A percentile compares a stretch with the other conserved stretches of the same genome.
Conservation (phyloP, 2,329 filamentous ascomycete genomes). For the Fusarium pseudonygamai region DNA sequence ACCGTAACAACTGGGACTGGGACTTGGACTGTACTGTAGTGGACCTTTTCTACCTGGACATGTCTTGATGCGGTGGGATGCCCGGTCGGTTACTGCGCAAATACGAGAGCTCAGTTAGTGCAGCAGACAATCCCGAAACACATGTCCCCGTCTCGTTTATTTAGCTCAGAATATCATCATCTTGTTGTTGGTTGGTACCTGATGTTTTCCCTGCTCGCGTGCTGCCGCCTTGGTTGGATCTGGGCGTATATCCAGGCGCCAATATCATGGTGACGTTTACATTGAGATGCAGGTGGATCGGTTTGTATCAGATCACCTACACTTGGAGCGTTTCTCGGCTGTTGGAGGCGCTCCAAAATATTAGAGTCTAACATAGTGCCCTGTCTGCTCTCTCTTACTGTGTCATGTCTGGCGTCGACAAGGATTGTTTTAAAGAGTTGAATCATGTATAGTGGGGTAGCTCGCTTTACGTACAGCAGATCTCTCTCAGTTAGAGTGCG, state of each 20-base stretch:
- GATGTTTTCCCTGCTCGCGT: neutral
- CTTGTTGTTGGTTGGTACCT: constrained; percentile 6
- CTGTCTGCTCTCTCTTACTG: constrained; percentile 1
- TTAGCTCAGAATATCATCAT: neutral
- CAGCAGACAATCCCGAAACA: constrained; percentile 1
- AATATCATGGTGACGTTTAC: constrained; percentile 20
- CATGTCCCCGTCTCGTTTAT: neutral
- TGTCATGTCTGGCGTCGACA: constrained; percentile 1
- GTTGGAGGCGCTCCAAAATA: neutral
- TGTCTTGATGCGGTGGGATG: neutral
- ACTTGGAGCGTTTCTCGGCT: neutral
- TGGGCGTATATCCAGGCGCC: constrained; percentile 4
- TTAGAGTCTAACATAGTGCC: constrained; percentile 19
- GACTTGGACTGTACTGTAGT: neutral
- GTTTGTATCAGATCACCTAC: neutral
- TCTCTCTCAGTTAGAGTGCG: constrained; percentile 2
- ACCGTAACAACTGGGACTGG: neutral
- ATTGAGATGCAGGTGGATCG: neutral
- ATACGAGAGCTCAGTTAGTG: neutral
- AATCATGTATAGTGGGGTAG: constrained; percentile 15
- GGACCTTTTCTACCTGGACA: neutral
- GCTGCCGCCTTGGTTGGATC: constrained; percentile 4
- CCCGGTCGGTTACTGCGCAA: neutral
- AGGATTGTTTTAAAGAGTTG: neutral
- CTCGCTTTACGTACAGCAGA: neutral